These are phyloP conservation scores for Penicillium sp. DNA, from an alignment of 2,329 filamentous ascomycete species.

Conservation along the genomic window DNA sequence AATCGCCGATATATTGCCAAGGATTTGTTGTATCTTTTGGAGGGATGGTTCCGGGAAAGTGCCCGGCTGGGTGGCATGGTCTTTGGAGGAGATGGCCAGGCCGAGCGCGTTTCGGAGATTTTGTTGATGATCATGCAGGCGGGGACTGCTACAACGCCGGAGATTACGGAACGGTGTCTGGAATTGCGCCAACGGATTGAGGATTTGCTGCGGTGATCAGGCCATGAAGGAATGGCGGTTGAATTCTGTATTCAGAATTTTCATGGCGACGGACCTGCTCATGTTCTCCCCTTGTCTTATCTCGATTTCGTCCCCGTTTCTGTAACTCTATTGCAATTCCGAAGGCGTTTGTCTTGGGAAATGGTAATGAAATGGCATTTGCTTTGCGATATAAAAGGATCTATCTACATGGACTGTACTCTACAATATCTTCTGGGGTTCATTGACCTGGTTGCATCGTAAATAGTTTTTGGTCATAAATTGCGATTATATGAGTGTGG, in stretches of 20 bases:
- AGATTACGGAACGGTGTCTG: conserved; percentile 25
- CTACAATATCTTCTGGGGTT: too few species aligned
- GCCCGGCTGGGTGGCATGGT: conserved; percentile 56
- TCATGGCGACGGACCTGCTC: neutral
- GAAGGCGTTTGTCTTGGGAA: conserved; percentile 6
- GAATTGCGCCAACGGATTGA: conserved; percentile 46
- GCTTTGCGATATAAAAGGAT: neutral
- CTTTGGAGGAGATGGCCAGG: conserved; percentile 64
- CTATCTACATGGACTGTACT: neutral
- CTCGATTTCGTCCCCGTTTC: neutral
- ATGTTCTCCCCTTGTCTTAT: neutral
- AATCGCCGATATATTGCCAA: conserved; percentile 60
- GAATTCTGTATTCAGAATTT: neutral
- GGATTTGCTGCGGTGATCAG: conserved; percentile 39
- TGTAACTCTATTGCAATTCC: conserved; percentile 3
- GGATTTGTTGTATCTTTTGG: conserved; percentile 64
- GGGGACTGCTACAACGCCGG: conserved; percentile 21
- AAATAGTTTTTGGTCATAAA: neutral
- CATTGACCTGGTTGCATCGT: neutral
- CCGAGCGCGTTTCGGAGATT: conserved; percentile 50
- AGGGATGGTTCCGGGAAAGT: conserved; percentile 63
- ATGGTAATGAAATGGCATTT: conserved; percentile 21
- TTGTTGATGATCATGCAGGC: conserved; percentile 47
- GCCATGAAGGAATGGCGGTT: neutral
- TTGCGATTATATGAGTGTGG: neutral